These are phyloP conservation scores for Phytophthora multivora DNA, from an alignment of 352 stramenopile genomes.

Conservation along the genomic window DNA sequence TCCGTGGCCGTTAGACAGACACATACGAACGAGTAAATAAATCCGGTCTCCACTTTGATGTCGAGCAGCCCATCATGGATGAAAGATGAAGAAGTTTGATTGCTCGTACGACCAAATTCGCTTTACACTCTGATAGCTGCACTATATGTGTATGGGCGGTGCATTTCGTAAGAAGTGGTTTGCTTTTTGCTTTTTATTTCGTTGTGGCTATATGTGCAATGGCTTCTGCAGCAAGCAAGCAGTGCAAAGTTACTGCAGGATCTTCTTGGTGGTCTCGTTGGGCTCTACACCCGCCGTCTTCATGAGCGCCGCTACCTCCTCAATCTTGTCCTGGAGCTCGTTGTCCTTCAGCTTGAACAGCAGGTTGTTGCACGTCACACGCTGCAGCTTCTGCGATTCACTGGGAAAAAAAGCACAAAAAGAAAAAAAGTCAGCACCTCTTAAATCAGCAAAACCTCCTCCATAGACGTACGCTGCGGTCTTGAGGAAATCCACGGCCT, in stretches of 20 bases:
- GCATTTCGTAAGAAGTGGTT: too few species aligned
- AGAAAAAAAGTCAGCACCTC: slow-evolving; percentile 5
- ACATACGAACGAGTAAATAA: slow-evolving; percentile 15
- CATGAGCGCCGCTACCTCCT: slow-evolving; percentile 79
- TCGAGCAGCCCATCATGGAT: background rate
- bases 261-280: slow-evolving; percentile 87
- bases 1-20: background rate
- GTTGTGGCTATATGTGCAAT: slow-evolving; percentile 29
- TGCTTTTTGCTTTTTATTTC: slow-evolving; percentile 31
- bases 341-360: slow-evolving; percentile 88
- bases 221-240: slow-evolving; percentile 9
- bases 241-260: slow-evolving; percentile 59
- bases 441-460: background rate
- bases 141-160: too few species aligned
- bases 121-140: background rate
- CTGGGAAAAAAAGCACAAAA: slow-evolving; percentile 29
- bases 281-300: slow-evolving; percentile 76
- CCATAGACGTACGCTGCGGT: slow-evolving; percentile 65
- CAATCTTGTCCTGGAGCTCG: slow-evolving; percentile 80
- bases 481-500: slow-evolving; percentile 73
- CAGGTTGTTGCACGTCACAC: slow-evolving; percentile 88
- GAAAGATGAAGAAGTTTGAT: background rate
- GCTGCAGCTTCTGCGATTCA: slow-evolving; percentile 74
- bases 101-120: slow-evolving; percentile 6
- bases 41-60: background rate